Conservation (phyloP, 139 green algal genomes). For the Chlorella vulgaris region DNA sequence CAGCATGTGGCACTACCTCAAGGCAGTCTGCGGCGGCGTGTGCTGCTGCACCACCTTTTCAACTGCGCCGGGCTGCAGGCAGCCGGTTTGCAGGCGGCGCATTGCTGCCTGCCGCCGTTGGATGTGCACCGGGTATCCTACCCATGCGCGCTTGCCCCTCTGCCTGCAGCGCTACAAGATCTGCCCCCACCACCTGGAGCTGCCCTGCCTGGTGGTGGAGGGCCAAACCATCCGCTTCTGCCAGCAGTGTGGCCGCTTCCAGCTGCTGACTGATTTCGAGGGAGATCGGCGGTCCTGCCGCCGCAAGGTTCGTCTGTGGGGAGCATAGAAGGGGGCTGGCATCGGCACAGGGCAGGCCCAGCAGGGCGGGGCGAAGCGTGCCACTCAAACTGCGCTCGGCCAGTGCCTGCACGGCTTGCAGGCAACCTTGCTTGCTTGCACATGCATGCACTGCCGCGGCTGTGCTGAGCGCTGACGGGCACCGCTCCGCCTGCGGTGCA, state of each 20-base stretch:
- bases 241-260: slow-evolving; percentile 50
- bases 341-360: not conserved
- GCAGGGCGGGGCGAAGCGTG: not conserved
- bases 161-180: slow-evolving; percentile 76
- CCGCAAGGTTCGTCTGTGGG: slow-evolving; percentile 9
- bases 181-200: slow-evolving; percentile 78
- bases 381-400: no score
- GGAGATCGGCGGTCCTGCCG: slow-evolving; percentile 52
- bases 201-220: slow-evolving; percentile 44
- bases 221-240: slow-evolving; percentile 51
- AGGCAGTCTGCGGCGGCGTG: no score
- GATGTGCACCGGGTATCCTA: not conserved
- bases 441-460: no score
- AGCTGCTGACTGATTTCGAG: slow-evolving; percentile 54
- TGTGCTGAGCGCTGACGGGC: no score
- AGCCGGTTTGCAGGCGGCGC: no score
- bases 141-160: not conserved
- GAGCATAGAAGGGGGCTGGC: not conserved
- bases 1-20: no score
- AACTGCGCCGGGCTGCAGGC: no score
- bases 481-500: no score
- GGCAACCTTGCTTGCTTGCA: no score
- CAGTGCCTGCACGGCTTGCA: no score
- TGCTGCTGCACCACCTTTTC: no score
- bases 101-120: not conserved